Evolutionary conservation across 2,329 filamentous ascomycete species (phyloP), one percentile per base, ranked within the genome.

Genomic region (Calonectria hawksworthii): DNA sequence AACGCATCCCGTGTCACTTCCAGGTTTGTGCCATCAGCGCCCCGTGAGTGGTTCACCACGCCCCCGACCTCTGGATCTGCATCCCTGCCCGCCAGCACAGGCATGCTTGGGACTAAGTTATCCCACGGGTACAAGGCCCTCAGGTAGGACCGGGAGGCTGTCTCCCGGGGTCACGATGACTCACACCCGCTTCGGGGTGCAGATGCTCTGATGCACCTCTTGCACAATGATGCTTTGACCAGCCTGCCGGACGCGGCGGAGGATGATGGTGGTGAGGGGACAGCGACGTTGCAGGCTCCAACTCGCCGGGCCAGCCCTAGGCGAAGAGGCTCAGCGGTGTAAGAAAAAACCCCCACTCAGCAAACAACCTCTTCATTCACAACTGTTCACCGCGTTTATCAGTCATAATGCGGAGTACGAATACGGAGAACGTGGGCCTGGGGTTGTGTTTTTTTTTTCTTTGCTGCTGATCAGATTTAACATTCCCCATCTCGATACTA

Each of bases 11-110:
- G 38, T 61, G 38, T 47, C 65, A 54, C 70, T 70, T n/a, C 72
- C 72, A 28, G 51, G 59, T 66, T 70, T 69, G 71, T 51, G 67
- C 41, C 67, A 59, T 69, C 50, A 28, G 32, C 26, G 54, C 30
- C 61, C 21, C 50, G 56, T 76, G 72, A 74, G 72, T 79, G 75
- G 77, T 77, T 81, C 73, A 68, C 61, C 50, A 71, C 34, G 67
- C 61, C 63, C 44, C 68, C 54, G 59, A 67, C 66, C 52, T 75
- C 68, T 73, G 77, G 75, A 75, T 81, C 74, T 67, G 69, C 64
- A 81, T 78, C 79, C 79, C 79, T 81, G 76, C 70, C 74, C 77
- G 74, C 73, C 74, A 79, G 61, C 67, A 50, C 70, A 73, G 47
- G 65, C 69, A 52, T 67, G 30, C 68, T 70, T 66, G 50, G 61